These are phyloP conservation scores for Pseudozyma hubeiensis DNA, from an alignment of 1,284 basidiomycete species.

Conservation along the genomic window DNA sequence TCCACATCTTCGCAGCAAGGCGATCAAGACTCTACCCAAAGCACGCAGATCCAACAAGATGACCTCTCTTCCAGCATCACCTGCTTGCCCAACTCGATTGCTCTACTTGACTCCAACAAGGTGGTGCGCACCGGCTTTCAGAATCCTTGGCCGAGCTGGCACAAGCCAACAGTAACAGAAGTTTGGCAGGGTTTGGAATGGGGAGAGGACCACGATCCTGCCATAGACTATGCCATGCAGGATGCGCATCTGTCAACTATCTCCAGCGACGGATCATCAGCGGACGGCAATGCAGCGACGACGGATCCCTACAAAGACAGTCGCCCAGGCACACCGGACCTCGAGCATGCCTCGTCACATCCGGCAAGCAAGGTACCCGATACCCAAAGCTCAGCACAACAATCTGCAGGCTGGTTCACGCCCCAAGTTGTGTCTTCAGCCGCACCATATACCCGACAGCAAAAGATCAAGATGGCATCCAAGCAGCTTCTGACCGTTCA, in stretches of 20 bases:
- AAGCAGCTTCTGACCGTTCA: constrained; percentile 36
- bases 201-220: constrained; percentile 46
- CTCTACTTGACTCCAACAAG: constrained; percentile 23
- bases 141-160: constrained; percentile 64
- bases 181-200: constrained; percentile 60
- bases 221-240: constrained; percentile 32
- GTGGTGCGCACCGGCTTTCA: constrained; percentile 53
- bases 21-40: neutral
- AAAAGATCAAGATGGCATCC: constrained; percentile 28
- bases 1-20: neutral
- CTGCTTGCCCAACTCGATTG: constrained; percentile 33
- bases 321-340: constrained; percentile 19
- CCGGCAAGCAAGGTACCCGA: neutral
- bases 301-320: constrained; percentile 21
- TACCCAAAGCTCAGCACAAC: neutral
- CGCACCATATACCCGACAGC: constrained; percentile 20
- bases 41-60: constrained; percentile 2
- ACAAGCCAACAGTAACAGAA: constrained; percentile 52
- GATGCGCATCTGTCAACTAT: constrained; percentile 13
- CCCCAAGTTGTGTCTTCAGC: constrained; percentile 10
- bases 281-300: constrained; percentile 1
- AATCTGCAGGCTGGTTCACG: constrained; percentile 1
- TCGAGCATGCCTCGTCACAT: constrained; percentile 3
- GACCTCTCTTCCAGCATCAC: constrained; percentile 5
- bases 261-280: neutral